Evolutionary conservation across 163 green algal species (phyloP).

Genomic region (Chlamydomonas reinhardtii): DNA sequence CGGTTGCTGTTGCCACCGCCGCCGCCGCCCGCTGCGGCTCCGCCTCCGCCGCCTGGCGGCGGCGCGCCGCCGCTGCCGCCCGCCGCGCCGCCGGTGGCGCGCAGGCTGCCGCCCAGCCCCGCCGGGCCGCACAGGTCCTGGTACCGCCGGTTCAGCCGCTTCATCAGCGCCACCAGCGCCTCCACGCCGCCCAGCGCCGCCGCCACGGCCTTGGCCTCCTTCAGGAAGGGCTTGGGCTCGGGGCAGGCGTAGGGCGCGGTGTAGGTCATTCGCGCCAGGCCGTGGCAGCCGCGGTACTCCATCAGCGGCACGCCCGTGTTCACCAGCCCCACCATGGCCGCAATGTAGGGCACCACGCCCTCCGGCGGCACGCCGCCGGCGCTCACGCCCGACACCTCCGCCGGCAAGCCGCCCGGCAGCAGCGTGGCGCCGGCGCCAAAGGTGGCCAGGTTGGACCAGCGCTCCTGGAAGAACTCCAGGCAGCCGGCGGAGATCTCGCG

Average conservation of each 20-base stretch:
- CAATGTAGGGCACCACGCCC: slow-evolving; percentile 59
- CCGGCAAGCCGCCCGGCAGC: slow-evolving; percentile 4
- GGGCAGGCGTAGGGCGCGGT: slow-evolving; percentile 62
- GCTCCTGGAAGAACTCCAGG: slow-evolving; percentile 77
- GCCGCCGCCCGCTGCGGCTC: too few species aligned
- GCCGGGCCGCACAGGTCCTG: slow-evolving; percentile 41
- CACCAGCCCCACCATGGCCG: slow-evolving; percentile 56
- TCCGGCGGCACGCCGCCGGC: slow-evolving; percentile 24
- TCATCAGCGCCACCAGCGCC: slow-evolving; percentile 65
- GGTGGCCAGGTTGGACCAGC: slow-evolving; percentile 62
- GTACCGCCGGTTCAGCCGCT: slow-evolving; percentile 59
- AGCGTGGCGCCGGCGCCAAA: slow-evolving; percentile 31
- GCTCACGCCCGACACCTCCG: slow-evolving; percentile 5
- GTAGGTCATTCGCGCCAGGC: slow-evolving; percentile 74
- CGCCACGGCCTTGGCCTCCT: slow-evolving; percentile 68
- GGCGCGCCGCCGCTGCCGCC: neutral
- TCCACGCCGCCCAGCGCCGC: slow-evolving; percentile 67
- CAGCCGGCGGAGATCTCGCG: slow-evolving; percentile 72
- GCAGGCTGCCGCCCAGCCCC: neutral
- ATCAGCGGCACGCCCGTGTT: slow-evolving; percentile 67
- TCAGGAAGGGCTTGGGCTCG: slow-evolving; percentile 50
- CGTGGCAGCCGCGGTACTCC: slow-evolving; percentile 74
- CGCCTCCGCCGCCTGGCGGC: neutral
- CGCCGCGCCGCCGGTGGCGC: neutral
- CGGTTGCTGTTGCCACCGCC: neutral